These are phyloP conservation scores for Tricholoma saponaceum DNA, from an alignment of 768 basidiomycete genomes.

Conservation along the genomic window DNA sequence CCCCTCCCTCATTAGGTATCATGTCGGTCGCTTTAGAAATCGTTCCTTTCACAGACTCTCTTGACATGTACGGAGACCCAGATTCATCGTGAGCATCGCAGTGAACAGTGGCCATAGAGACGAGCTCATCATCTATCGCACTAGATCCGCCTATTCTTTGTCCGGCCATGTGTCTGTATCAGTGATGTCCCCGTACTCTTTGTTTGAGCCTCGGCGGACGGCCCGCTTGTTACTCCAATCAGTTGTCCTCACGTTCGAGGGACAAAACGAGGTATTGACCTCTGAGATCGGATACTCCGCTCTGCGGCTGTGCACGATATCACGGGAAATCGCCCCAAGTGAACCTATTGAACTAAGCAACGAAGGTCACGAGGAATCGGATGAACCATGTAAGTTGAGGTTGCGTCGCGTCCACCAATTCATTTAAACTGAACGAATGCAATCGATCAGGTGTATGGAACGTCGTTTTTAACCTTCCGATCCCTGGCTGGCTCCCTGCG, in stretches of 20 bases:
- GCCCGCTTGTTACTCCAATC: conserved; percentile 61
- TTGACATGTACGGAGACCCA: conserved; percentile 71
- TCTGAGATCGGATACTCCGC: conserved; percentile 63
- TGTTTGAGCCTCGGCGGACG: conserved; percentile 52
- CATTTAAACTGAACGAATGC: conserved; percentile 5
- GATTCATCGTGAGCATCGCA: conserved; percentile 51
- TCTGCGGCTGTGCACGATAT: conserved; percentile 62
- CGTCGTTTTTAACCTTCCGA: conserved; percentile 71
- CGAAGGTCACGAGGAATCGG: conserved; percentile 56
- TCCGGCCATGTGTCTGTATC: conserved; percentile 75
- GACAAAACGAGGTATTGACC: conserved; percentile 74
- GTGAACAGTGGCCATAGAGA: not conserved
- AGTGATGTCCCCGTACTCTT: conserved; percentile 50
- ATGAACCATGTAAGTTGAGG: conserved; percentile 46
- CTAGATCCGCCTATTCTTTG: conserved; percentile 84
- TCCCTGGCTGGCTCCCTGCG: conserved; percentile 90
- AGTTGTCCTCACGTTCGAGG: conserved; percentile 76
- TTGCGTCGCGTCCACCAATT: not conserved
- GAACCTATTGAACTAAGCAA: conserved; percentile 58
- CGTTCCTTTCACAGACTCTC: conserved; percentile 46
- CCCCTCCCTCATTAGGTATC: conserved; percentile 13
- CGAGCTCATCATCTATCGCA: not conserved
- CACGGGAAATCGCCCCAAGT: conserved; percentile 55
- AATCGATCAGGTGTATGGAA: conserved; percentile 55
- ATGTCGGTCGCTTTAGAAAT: conserved; percentile 72